Base-by-base conservation (phyloP, 176 grass and related monocot species). In the Oryza australiensis region DNA sequence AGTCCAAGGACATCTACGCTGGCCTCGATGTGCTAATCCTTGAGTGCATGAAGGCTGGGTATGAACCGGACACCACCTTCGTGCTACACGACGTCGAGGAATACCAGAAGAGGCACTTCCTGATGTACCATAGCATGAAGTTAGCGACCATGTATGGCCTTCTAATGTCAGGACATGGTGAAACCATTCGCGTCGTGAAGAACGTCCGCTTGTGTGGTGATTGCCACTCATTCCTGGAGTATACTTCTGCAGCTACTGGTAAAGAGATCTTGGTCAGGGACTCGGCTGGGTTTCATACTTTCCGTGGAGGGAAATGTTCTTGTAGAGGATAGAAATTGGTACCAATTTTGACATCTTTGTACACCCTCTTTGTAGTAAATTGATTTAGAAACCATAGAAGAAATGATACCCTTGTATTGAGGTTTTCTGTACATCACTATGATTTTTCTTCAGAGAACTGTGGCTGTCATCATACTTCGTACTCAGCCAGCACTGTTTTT, bases 71-170 rank as follows among this genome's bases (percentile, higher is more conserved):
- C 80, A 91, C 88, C 29, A 71, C 41, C 75, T 94, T 94, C 40
- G 89, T 94, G 23, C 88, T 94, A 55, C 92, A 94, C 42, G 92
- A 94, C 10, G 92, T 91, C 0, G 92, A 87, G 48, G 92, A 94
- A 55, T 94, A 89, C 80, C 92, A 94, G 55, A 94, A 94, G 89
- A 84, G 77, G 41, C 74, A 94, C 24, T 94, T 94, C 81, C 83
- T 91, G 42, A 86, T 94, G 83, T 94, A 94, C 80, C 92, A 94
- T 18, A 94, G 92, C 33, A 77, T 64, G 3, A 94, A 94, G 75
- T 63, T 91, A 18, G 92, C 92, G 16, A 51, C 82, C n/a, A 86
- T 88, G 84, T 85, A 94, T 66, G 92, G 92, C 10, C 71, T 94
- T 69, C 80, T 91, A 18, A 94, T 49, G 83, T 51, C 72, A 20